phyloP scores from a whole-genome alignment of 768 basidiomycete genomes.

The Tricholoma matsutake region DNA sequence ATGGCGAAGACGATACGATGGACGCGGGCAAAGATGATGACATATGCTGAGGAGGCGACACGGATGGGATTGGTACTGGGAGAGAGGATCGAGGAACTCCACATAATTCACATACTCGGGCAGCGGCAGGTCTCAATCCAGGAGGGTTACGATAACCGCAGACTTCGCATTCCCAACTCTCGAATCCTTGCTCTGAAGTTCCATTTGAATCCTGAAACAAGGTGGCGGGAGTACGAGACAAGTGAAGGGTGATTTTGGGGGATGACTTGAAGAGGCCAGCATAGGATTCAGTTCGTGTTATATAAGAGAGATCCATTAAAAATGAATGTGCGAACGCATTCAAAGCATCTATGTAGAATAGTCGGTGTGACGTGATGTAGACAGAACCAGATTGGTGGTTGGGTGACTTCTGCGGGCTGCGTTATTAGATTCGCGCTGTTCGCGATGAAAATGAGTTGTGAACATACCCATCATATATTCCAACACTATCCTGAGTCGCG shows the following conservation, averaged over 20 bases:
- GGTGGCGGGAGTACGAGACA: slow-evolving; percentile 34
- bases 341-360: slow-evolving; percentile 72
- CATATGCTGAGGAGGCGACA: slow-evolving; percentile 22
- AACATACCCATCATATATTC: slow-evolving; percentile 89
- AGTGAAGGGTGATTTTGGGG: slow-evolving; percentile 79
- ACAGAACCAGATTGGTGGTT: slow-evolving; percentile 73
- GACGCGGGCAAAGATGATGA: slow-evolving; percentile 43
- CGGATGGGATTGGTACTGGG: slow-evolving; percentile 22
- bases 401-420: slow-evolving; percentile 78
- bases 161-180: slow-evolving; percentile 84
- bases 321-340: slow-evolving; percentile 58
- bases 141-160: slow-evolving; percentile 83
- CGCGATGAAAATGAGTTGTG: slow-evolving; percentile 7
- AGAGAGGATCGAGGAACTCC: slow-evolving; percentile 63
- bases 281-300: slow-evolving; percentile 83
- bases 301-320: slow-evolving; percentile 56
- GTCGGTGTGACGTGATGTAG: slow-evolving; percentile 75
- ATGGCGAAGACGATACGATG: slow-evolving; percentile 30
- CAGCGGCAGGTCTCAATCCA: slow-evolving; percentile 64
- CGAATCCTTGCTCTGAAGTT: slow-evolving; percentile 33
- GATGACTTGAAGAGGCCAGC: slow-evolving; percentile 88
- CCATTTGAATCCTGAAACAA: slow-evolving; percentile 20
- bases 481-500: slow-evolving; percentile 72
- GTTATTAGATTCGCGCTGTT: too few relatives aligned
- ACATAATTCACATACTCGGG: slow-evolving; percentile 75